phyloP scores from a whole-genome alignment of 2,329 filamentous ascomycete genomes.

The Calcarisporium arbuscula region DNA sequence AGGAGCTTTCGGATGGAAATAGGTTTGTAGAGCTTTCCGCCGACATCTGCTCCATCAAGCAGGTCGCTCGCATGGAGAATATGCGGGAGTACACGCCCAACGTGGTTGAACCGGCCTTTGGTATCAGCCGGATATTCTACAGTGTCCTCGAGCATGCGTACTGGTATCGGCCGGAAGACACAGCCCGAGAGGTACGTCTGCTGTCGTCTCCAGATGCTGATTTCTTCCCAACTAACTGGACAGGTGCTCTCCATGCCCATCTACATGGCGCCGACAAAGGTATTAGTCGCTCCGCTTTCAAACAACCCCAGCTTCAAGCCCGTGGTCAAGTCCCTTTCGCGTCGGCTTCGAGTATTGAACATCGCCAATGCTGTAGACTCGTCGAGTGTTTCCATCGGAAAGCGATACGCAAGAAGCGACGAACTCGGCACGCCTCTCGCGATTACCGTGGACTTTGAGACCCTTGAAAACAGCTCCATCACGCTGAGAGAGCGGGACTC shows the following conservation, averaged over 20 bases:
- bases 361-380: constrained; percentile 85
- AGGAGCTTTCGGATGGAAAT: too few species aligned
- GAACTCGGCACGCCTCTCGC: constrained; percentile 92
- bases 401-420: constrained; percentile 91
- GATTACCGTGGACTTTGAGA: constrained; percentile 95
- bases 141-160: constrained; percentile 90
- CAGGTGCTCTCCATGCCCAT: constrained; percentile 49
- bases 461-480: constrained; percentile 76
- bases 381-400: constrained; percentile 86
- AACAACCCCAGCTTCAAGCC: constrained; percentile 74
- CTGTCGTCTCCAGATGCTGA: constrained; percentile 8
- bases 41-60: constrained; percentile 78
- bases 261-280: constrained; percentile 85
- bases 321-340: constrained; percentile 65
- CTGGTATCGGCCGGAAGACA: constrained; percentile 62
- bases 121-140: constrained; percentile 92
- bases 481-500: constrained; percentile 88
- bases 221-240: constrained; percentile 6
- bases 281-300: constrained; percentile 85
- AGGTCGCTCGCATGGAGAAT: constrained; percentile 75
- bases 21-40: constrained; percentile 74
- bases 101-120: constrained; percentile 95
- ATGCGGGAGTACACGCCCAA: constrained; percentile 89
- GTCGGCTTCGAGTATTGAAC: constrained; percentile 67
- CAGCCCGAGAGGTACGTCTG: not conserved